These are phyloP conservation scores for Entomortierella beljakovae DNA, from an alignment of 192 early-diverging fungal genomes.

Conservation along the genomic window DNA sequence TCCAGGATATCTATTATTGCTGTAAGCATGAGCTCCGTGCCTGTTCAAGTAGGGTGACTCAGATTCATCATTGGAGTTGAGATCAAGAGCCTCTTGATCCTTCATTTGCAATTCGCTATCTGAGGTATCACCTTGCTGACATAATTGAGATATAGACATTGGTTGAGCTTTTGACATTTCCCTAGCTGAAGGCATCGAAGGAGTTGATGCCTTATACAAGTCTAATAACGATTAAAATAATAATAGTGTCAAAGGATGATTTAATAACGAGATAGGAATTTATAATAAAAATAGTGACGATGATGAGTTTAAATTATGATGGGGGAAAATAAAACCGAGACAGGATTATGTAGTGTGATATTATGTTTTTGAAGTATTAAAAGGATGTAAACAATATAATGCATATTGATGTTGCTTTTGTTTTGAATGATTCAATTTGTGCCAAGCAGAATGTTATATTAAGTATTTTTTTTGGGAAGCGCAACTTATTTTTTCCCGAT, in stretches of 20 bases:
- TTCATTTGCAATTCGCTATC: constrained; percentile 14
- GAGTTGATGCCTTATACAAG: not conserved
- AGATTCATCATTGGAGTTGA: constrained; percentile 22
- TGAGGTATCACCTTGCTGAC: constrained; percentile 30
- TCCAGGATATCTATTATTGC: not conserved
- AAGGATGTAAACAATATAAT: too few species aligned
- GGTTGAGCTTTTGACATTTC: constrained; percentile 39
- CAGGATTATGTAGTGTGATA: too few species aligned
- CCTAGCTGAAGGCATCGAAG: constrained; percentile 30
- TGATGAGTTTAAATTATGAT: too few species aligned
- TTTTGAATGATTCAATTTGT: too few species aligned
- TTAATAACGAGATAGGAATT: not conserved
- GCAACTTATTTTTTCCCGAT: not conserved
- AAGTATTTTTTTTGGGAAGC: too few species aligned
- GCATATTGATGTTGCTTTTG: too few species aligned
- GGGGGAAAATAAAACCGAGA: too few species aligned
- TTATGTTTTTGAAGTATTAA: too few species aligned
- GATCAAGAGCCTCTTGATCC: constrained; percentile 23
- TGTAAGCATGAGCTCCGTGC: not conserved
- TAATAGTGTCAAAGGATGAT: not conserved
- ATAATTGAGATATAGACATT: constrained; percentile 48
- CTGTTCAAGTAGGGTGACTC: constrained; percentile 5
- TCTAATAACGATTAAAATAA: not conserved
- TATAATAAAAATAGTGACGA: too few species aligned
- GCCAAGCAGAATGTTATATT: too few species aligned